Evolutionary conservation across 768 basidiomycete genomes (phyloP).

Genomic region (Termitomyces eurrhizus): DNA sequence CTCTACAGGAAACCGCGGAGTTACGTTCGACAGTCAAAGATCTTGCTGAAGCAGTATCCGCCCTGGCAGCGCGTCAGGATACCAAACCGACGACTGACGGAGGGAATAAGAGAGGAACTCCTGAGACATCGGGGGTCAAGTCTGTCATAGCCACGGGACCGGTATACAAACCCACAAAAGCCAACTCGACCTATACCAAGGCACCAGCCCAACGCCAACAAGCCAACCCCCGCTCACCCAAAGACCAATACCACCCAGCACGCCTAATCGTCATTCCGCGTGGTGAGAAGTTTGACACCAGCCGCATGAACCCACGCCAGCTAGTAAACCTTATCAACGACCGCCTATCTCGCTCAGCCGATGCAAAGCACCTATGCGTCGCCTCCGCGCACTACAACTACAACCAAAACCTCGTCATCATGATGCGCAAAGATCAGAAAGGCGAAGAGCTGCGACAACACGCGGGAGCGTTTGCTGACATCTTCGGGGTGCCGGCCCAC

Average conservation of each 20-base stretch:
- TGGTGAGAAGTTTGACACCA: neutral
- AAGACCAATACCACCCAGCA: neutral
- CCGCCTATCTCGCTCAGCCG: neutral
- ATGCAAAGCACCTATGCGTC: neutral
- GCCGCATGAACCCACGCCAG: neutral
- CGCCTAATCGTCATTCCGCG: neutral
- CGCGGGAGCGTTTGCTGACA: neutral
- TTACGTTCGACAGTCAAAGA: too few relatives aligned
- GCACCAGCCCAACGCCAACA: neutral
- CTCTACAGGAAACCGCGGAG: too few relatives aligned
- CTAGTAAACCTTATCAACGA: neutral
- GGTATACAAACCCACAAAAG: neutral
- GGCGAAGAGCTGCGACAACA: neutral
- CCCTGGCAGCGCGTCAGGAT: too few relatives aligned
- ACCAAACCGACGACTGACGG: neutral
- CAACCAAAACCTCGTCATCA: too few relatives aligned
- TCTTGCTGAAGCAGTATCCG: too few relatives aligned
- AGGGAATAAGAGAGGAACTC: neutral
- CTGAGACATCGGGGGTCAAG: too few relatives aligned
- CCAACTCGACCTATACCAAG: neutral
- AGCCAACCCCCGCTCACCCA: neutral
- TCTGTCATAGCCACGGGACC: too few relatives aligned
- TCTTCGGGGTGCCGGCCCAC: neutral
- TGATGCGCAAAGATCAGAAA: neutral
- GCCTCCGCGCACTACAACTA: too few relatives aligned